These are phyloP conservation scores for Datura wrightii DNA, from an alignment of 257 asterid species.

Conservation along the genomic window DNA sequence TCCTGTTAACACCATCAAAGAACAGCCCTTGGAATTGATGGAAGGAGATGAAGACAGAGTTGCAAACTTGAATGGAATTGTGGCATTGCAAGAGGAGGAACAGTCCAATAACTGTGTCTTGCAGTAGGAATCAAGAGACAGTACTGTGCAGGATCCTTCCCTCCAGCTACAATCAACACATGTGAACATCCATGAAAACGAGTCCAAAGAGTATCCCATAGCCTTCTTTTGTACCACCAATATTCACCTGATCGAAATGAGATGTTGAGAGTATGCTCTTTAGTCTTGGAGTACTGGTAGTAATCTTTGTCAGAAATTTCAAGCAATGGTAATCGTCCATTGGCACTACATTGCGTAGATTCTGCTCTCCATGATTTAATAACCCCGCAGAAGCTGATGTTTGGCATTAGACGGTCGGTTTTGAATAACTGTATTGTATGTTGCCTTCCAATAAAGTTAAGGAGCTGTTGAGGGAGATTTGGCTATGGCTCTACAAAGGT, in stretches of 20 bases:
- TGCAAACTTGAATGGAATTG: slow-evolving; percentile 35
- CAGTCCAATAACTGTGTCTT: not conserved
- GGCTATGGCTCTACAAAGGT: slow-evolving; percentile 17
- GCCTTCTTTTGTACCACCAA: not conserved
- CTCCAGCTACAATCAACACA: slow-evolving; percentile 29
- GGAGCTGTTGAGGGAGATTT: slow-evolving; percentile 32
- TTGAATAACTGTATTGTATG: not conserved
- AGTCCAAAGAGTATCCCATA: not conserved
- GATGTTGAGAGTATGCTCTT: slow-evolving; percentile 27
- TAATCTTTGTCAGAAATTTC: slow-evolving; percentile 29
- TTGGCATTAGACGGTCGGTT: not conserved
- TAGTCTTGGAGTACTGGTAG: slow-evolving; percentile 13
- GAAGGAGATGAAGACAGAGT: slow-evolving; percentile 32
- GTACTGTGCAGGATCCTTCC: not conserved
- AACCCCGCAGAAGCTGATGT: not conserved
- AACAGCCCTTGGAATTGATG: not conserved
- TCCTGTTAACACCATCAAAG: slow-evolving; percentile 33
- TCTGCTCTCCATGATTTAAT: not conserved
- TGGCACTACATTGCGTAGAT: slow-evolving; percentile 33
- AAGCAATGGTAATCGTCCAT: slow-evolving; percentile 30
- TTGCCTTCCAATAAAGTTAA: slow-evolving; percentile 27
- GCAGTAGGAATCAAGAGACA: slow-evolving; percentile 12
- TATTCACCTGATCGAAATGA: slow-evolving; percentile 29
- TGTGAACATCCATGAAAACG: slow-evolving; percentile 36
- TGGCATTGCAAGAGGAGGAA: slow-evolving; percentile 33